Evolutionary conservation across 768 basidiomycete genomes (phyloP).

Genomic region (Boletus rubroflammeus): DNA sequence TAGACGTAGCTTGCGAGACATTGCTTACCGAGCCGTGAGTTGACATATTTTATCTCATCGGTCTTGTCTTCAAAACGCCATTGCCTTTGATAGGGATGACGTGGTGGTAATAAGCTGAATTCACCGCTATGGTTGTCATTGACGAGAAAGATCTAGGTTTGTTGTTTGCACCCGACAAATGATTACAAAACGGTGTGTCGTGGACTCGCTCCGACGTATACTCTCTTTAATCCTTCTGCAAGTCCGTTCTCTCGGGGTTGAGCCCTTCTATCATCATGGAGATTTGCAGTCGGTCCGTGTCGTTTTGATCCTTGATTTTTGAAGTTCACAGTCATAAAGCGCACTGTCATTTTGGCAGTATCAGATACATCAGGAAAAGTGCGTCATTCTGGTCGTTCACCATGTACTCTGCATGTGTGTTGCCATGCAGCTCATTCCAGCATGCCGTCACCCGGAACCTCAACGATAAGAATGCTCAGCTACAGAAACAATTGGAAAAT

Average conservation of each 20-base stretch:
- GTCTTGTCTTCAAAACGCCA: neutral
- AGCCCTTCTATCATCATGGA: slow-evolving; percentile 73
- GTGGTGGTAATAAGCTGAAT: slow-evolving; percentile 46
- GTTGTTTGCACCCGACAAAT: slow-evolving; percentile 80
- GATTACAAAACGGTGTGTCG: slow-evolving; percentile 89
- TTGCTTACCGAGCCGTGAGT: slow-evolving; percentile 73
- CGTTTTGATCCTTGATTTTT: neutral
- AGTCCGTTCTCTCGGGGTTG: slow-evolving; percentile 85
- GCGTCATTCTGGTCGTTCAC: slow-evolving; percentile 7
- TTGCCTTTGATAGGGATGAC: slow-evolving; percentile 38
- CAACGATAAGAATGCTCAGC: slow-evolving; percentile 76
- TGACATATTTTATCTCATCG: neutral
- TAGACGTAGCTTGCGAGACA: slow-evolving; percentile 71
- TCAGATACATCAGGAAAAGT: slow-evolving; percentile 85
- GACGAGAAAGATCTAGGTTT: slow-evolving; percentile 50
- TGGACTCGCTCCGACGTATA: slow-evolving; percentile 26
- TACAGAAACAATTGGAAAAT: slow-evolving; percentile 83
- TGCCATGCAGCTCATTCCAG: slow-evolving; percentile 54
- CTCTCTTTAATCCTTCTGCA: slow-evolving; percentile 3
- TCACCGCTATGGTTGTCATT: neutral
- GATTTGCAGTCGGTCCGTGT: slow-evolving; percentile 68
- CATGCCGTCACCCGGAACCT: slow-evolving; percentile 78
- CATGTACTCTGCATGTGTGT: neutral
- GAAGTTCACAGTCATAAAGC: slow-evolving; percentile 33
- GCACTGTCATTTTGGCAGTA: slow-evolving; percentile 92